Conservation (phyloP, 2,329 filamentous ascomycete genomes). For the Hirsutella rhossiliensis region DNA sequence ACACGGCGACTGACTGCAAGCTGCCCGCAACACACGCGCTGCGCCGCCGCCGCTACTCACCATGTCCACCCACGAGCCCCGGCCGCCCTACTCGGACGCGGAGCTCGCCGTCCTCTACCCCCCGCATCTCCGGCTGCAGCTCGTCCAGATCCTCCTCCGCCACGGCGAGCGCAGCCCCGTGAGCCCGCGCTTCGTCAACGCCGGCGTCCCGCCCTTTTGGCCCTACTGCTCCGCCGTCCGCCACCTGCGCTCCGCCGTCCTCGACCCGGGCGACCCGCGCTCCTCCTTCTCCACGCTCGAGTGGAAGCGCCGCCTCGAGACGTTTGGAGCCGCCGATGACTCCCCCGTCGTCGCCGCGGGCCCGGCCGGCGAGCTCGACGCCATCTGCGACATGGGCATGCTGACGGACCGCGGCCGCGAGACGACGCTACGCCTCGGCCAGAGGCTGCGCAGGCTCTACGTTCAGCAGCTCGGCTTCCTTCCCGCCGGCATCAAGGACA, state of each 20-base stretch:
- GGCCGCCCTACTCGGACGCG: conserved; percentile 64
- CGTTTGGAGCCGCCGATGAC: conserved; percentile 56
- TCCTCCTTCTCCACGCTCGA: conserved; percentile 33
- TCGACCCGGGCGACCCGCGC: conserved; percentile 24
- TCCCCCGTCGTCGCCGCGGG: conserved; percentile 58
- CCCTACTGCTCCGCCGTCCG: conserved; percentile 76
- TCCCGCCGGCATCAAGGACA: conserved; percentile 42
- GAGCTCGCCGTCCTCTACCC: conserved; percentile 80
- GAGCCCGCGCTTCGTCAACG: conserved; percentile 75
- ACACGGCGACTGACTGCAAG: too few species aligned
- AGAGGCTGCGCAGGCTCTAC: conserved; percentile 58
- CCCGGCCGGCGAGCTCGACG: conserved; percentile 58
- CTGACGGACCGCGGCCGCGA: conserved; percentile 64
- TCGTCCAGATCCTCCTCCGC: conserved; percentile 77
- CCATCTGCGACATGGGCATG: conserved; percentile 68
- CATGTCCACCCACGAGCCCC: conserved; percentile 72
- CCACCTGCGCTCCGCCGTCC: conserved; percentile 46
- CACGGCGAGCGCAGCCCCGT: conserved; percentile 79
- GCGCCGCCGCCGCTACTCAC: too few species aligned
- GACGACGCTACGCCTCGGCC: conserved; percentile 58
- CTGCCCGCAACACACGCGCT: too few species aligned
- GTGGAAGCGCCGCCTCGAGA: conserved; percentile 68
- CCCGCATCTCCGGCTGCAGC: conserved; percentile 62
- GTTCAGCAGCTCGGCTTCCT: conserved; percentile 64
- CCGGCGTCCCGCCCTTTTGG: conserved; percentile 60